A percentile compares a stretch with the other conserved stretches of the same genome.
phyloP scores from a whole-genome alignment of 2,329 filamentous ascomycete genomes.

The Fusarium sp. region DNA sequence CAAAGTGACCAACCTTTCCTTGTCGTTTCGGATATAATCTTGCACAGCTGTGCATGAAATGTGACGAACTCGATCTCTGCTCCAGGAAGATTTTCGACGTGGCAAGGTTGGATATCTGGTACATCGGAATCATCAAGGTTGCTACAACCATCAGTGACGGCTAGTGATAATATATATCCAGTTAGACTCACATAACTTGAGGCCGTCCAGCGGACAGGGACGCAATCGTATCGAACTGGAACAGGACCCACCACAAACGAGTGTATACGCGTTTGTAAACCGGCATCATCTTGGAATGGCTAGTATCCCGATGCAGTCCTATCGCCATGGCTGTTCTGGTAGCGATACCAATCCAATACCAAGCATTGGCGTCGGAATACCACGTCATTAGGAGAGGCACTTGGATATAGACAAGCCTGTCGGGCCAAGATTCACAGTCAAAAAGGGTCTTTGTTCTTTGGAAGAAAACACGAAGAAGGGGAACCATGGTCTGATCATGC shows the following conservation, averaged over 20 bases:
- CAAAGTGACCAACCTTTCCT: constrained; percentile 10
- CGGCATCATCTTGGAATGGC: constrained; percentile 6
- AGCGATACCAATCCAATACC: constrained; percentile 25
- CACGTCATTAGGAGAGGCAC: constrained; percentile 6
- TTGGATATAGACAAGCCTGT: constrained; percentile 11
- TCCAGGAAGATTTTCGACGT: neutral
- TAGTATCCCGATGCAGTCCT: constrained; percentile 8
- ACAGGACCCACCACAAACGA: constrained; percentile 19
- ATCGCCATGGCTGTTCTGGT: constrained; percentile 16
- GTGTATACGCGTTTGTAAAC: constrained; percentile 14
- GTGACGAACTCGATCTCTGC: neutral
- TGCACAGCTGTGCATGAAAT: constrained; percentile 2
- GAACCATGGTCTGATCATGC: neutral
- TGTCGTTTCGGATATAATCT: constrained; percentile 10
- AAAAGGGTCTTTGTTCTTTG: neutral
- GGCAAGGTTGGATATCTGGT: neutral
- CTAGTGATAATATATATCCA: accelerated
- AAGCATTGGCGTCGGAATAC: constrained; percentile 16
- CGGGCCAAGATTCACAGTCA: constrained; percentile 2
- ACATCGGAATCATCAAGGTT: constrained; percentile 8
- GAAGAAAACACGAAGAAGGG: constrained; percentile 1
- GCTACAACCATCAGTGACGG: neutral
- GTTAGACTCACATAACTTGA: constrained; percentile 4
- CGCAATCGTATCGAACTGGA: constrained; percentile 19
- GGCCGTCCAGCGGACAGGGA: constrained; percentile 11